These are phyloP conservation scores for Curvularia verruculosa DNA, from an alignment of 2,329 filamentous ascomycete genomes.

Conservation along the genomic window DNA sequence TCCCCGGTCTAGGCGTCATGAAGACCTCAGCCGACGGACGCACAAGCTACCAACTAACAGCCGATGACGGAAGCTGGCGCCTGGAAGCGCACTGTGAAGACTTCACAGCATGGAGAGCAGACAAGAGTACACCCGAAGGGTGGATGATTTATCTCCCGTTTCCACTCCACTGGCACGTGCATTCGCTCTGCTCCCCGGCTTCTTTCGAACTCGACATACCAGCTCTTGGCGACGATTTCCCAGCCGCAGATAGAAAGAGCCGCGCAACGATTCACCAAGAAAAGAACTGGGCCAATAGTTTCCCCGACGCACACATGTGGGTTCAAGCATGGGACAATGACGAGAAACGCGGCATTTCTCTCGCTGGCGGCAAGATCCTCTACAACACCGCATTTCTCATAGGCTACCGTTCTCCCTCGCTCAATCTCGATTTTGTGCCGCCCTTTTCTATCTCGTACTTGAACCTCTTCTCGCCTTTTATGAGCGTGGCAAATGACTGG, in stretches of 20 bases:
- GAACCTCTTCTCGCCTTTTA: slow-evolving; percentile 49
- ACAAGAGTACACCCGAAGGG: slow-evolving; percentile 52
- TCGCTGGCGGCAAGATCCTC: slow-evolving; percentile 44
- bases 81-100: slow-evolving; percentile 50
- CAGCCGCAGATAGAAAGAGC: slow-evolving; percentile 38
- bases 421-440: slow-evolving; percentile 52
- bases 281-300: slow-evolving; percentile 59
- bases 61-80: slow-evolving; percentile 41
- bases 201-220: slow-evolving; percentile 51
- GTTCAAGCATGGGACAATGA: slow-evolving; percentile 37
- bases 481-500: slow-evolving; percentile 52
- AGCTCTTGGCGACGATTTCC: slow-evolving; percentile 25
- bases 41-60: slow-evolving; percentile 45
- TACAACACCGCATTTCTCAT: slow-evolving; percentile 53
- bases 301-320: slow-evolving; percentile 53
- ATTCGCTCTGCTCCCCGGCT: slow-evolving; percentile 52
- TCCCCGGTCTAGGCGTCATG: slow-evolving; percentile 51
- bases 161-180: slow-evolving; percentile 60
- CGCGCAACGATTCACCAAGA: slow-evolving; percentile 55
- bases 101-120: slow-evolving; percentile 49
- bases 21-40: slow-evolving; percentile 44
- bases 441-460: slow-evolving; percentile 50
- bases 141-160: slow-evolving; percentile 54
- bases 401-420: slow-evolving; percentile 50
- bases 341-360: slow-evolving; percentile 33